phyloP scores from a whole-genome alignment of 2,329 filamentous ascomycete genomes.

The Dendryphion nanum region DNA sequence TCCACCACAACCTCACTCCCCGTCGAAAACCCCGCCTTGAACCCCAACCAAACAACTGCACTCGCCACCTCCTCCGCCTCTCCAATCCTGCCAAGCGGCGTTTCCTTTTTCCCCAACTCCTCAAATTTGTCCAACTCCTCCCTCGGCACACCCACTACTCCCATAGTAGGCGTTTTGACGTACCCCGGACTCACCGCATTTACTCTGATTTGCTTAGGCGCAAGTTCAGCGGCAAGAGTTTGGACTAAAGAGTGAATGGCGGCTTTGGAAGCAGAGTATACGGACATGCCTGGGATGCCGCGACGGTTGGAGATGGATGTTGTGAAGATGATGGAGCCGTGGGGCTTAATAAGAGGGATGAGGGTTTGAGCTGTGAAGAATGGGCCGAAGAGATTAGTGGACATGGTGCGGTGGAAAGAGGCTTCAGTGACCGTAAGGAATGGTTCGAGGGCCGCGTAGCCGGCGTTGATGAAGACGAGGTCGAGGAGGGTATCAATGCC shows the following conservation, averaged over 20 bases:
- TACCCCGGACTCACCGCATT: conserved; percentile 6
- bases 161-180: conserved; percentile 7
- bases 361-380: conserved; percentile 5
- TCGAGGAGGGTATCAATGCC: conserved; percentile 3
- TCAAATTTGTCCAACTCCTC: conserved; percentile 5
- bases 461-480: conserved; percentile 7
- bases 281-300: conserved; percentile 67
- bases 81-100: conserved; percentile 8
- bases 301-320: conserved; percentile 6
- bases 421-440: conserved; percentile 2
- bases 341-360: conserved; percentile 4
- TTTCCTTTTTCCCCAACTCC: conserved; percentile 1
- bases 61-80: conserved; percentile 5
- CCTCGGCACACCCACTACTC: conserved; percentile 2
- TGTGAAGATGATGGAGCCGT: conserved; percentile 7
- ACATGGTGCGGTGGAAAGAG: conserved; percentile 2
- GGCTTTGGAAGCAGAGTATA: conserved; percentile 90
- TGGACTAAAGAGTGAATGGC: conserved; percentile 63
- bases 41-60: conserved; percentile 6
- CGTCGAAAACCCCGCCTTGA: conserved; percentile 7
- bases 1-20: conserved; percentile 7
- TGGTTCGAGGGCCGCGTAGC: conserved; percentile 4
- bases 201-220: conserved; percentile 3
- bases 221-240: conserved; percentile 46
- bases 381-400: conserved; percentile 4